Percentiles rank a stretch among this genome's conserved stretches.
Conservation (phyloP, 2,329 filamentous ascomycete genomes). For the Blastomyces silverae region DNA sequence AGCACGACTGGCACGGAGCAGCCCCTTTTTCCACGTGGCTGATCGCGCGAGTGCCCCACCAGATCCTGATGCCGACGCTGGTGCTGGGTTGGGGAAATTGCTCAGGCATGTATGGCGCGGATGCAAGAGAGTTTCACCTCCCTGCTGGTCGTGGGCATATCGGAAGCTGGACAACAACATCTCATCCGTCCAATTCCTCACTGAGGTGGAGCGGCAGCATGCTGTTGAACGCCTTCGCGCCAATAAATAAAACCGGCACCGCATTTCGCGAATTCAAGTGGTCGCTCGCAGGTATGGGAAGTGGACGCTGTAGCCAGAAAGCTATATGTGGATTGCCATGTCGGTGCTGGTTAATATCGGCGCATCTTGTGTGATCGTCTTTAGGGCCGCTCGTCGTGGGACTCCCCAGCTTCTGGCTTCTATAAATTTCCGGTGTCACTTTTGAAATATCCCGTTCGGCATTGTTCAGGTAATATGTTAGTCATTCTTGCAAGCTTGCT, state of each 20-base stretch:
- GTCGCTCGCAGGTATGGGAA: constrained; percentile 40
- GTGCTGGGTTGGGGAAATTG: constrained; percentile 45
- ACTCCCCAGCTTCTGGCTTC: constrained; percentile 55
- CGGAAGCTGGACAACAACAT: constrained; percentile 55
- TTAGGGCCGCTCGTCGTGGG: constrained; percentile 57
- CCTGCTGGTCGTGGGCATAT: constrained; percentile 52
- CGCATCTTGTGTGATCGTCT: constrained; percentile 57
- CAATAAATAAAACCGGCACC: constrained; percentile 44
- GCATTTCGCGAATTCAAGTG: constrained; percentile 44
- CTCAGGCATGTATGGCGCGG: constrained; percentile 44
- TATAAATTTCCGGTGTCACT: constrained; percentile 53
- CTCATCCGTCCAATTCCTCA: constrained; percentile 45
- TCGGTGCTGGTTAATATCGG: constrained; percentile 58
- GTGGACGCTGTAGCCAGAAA: constrained; percentile 41
- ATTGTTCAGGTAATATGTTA: constrained; percentile 52
- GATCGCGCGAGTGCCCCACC: constrained; percentile 56
- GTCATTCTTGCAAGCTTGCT: constrained; percentile 54
- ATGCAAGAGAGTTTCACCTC: constrained; percentile 43
- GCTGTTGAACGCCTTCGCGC: constrained; percentile 46
- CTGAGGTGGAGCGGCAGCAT: constrained; percentile 41
- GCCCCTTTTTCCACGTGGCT: constrained; percentile 52
- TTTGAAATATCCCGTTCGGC: constrained; percentile 61
- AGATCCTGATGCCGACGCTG: constrained; percentile 50
- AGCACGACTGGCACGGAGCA: constrained; percentile 56
- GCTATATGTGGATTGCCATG: constrained; percentile 56